A percentile compares a stretch with the other conserved stretches of the same genome.
phyloP scores from a whole-genome alignment of 23 red algal species.

The Gracilaria gracilis region DNA sequence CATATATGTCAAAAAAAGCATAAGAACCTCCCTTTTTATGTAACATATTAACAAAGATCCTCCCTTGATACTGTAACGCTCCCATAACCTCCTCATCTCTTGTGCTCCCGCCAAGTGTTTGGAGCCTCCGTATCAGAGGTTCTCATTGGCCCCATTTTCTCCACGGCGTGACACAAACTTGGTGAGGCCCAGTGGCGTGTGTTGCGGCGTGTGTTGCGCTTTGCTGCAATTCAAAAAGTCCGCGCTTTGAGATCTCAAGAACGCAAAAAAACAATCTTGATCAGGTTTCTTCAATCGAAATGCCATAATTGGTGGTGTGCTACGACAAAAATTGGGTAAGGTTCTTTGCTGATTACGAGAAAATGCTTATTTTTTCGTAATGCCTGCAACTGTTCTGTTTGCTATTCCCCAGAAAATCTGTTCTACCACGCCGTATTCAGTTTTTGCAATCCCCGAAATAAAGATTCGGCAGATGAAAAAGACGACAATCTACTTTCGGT shows the following conservation, averaged over 20 bases:
- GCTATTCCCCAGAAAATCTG: background rate
- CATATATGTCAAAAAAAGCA: background rate
- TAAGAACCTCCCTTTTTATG: background rate
- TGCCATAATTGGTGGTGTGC: no score
- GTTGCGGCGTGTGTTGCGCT: no score
- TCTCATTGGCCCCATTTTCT: background rate
- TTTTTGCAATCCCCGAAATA: background rate
- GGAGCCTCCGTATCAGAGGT: no score
- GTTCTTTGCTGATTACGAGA: no score
- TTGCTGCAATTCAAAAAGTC: no score
- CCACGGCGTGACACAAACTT: background rate
- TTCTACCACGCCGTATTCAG: background rate
- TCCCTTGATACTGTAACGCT: background rate
- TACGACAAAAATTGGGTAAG: no score
- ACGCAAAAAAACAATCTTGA: no score
- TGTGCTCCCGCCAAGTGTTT: background rate
- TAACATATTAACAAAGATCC: background rate
- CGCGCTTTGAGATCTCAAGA: no score
- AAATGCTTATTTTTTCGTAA: no score
- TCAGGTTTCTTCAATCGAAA: no score
- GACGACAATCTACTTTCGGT: background rate
- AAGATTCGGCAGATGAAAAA: background rate
- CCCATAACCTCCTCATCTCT: background rate
- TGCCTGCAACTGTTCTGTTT: background rate
- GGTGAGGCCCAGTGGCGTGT: no score